A percentile compares a stretch with the other conserved stretches of the same genome.
Evolutionary conservation across 108 stramenopile genomes (phyloP).

Genomic region (Fistulifera solaris): DNA sequence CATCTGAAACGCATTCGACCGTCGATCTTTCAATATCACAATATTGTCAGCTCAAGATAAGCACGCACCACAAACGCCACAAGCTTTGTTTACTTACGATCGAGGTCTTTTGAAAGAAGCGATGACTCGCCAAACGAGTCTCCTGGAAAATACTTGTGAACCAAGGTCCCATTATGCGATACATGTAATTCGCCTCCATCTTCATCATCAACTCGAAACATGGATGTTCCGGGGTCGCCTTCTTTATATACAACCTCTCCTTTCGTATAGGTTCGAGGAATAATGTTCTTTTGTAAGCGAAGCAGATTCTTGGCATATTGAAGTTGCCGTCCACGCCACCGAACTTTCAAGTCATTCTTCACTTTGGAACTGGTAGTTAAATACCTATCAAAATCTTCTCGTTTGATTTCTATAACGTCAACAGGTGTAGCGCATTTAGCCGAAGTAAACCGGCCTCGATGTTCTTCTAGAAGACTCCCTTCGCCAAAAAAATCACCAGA

Average conservation of each 20-base stretch:
- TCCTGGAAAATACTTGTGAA: conserved; percentile 43
- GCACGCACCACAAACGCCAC: background rate
- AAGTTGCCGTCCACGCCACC: conserved; percentile 47
- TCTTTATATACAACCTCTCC: conserved; percentile 66
- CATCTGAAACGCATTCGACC: conserved; percentile 42
- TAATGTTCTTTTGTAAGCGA: conserved; percentile 47
- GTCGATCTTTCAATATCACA: conserved; percentile 28
- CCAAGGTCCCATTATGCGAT: conserved; percentile 23
- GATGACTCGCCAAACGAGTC: conserved; percentile 72
- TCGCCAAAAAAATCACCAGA: conserved; percentile 81
- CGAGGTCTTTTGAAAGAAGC: conserved; percentile 47
- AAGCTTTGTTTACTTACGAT: conserved; percentile 14
- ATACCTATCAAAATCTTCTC: conserved; percentile 60
- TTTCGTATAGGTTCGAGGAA: conserved; percentile 27
- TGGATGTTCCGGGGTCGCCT: conserved; percentile 49
- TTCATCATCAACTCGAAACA: conserved; percentile 56
- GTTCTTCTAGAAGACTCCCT: conserved; percentile 50
- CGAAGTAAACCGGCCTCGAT: conserved; percentile 44
- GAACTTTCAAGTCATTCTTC: conserved; percentile 29
- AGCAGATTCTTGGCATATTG: conserved; percentile 57
- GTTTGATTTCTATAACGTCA: conserved; percentile 59
- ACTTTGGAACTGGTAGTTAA: conserved; percentile 15
- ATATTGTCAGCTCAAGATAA: background rate
- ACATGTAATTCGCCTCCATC: conserved; percentile 50
- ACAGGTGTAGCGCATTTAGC: conserved; percentile 65